phyloP scores from a whole-genome alignment of 176 grass and related monocot genomes.

The Otatea glauca region DNA sequence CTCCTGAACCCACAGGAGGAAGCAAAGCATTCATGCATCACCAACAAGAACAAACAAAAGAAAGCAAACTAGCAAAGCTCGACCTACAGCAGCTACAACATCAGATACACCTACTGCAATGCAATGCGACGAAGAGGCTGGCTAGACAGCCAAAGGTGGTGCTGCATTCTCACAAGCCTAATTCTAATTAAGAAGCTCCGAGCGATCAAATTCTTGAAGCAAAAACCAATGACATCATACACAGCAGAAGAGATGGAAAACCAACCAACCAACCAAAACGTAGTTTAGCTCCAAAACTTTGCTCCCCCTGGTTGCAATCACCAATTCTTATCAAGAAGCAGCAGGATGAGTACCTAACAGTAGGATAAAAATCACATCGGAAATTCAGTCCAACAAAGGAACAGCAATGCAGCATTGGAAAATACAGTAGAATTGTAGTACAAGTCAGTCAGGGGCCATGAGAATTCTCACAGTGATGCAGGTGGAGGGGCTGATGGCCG shows the following conservation, averaged over 20 bases:
- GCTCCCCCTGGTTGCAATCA: slow-evolving; percentile 32
- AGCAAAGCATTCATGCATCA: slow-evolving; percentile 49
- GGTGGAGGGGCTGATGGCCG: slow-evolving; percentile 37
- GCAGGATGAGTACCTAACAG: slow-evolving; percentile 3
- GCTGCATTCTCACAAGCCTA: slow-evolving; percentile 52
- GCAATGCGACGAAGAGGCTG: slow-evolving; percentile 44
- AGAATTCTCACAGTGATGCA: slow-evolving; percentile 47
- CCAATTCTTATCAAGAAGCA: background rate
- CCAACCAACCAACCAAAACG: slow-evolving; percentile 49
- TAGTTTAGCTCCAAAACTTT: slow-evolving; percentile 37
- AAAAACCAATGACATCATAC: slow-evolving; percentile 65
- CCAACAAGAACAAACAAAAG: slow-evolving; percentile 43
- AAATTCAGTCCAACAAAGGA: slow-evolving; percentile 8
- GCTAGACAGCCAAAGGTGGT: slow-evolving; percentile 21
- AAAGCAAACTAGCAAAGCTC: slow-evolving; percentile 48
- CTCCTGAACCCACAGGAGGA: slow-evolving; percentile 45
- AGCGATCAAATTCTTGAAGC: slow-evolving; percentile 47
- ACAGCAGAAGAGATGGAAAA: slow-evolving; percentile 46
- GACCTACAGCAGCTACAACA: slow-evolving; percentile 51
- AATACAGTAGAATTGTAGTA: slow-evolving; percentile 1
- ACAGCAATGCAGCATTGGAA: slow-evolving; percentile 12
- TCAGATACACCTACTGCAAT: slow-evolving; percentile 56
- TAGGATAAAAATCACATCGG: background rate
- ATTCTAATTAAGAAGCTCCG: slow-evolving; percentile 43
- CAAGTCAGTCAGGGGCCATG: background rate